These are phyloP conservation scores for Capronia coronata DNA, from an alignment of 2,329 filamentous ascomycete species.

Conservation along the genomic window DNA sequence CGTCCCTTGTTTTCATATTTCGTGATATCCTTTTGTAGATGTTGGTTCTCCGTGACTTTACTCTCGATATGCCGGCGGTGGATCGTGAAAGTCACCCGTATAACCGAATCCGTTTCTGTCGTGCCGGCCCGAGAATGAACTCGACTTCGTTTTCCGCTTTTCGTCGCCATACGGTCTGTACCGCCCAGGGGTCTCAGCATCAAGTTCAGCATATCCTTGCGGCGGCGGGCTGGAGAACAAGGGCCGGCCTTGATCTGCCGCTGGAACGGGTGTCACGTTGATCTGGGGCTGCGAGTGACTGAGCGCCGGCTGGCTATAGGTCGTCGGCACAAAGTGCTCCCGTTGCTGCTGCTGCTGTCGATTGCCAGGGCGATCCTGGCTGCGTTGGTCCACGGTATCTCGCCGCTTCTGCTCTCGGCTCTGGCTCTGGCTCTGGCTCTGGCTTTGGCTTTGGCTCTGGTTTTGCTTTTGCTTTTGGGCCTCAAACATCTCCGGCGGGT, in stretches of 20 bases:
- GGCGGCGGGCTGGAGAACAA: conserved; percentile 1
- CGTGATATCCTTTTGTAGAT: too few relatives aligned
- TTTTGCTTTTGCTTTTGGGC: too few relatives aligned
- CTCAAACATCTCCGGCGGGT: conserved; percentile 21
- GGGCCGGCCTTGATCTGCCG: not conserved
- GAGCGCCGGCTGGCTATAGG: not conserved
- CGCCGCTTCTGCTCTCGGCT: not conserved
- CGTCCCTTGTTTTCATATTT: not conserved
- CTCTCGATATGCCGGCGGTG: conserved; percentile 19
- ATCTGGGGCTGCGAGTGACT: conserved; percentile 16
- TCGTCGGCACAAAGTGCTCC: not conserved
- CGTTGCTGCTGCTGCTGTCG: conserved; percentile 5
- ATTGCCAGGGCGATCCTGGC: not conserved
- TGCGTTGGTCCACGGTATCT: not conserved
- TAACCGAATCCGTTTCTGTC: not conserved
- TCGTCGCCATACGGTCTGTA: conserved; percentile 12
- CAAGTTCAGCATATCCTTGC: conserved; percentile 16
- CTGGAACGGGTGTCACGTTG: not conserved
- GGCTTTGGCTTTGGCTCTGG: too few relatives aligned
- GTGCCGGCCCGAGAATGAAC: conserved; percentile 7
- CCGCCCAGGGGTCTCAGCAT: conserved; percentile 18
- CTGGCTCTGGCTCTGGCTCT: too few relatives aligned
- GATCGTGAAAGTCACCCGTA: conserved; percentile 4
- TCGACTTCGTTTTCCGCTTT: conserved; percentile 8
- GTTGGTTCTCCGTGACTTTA: too few relatives aligned